These are phyloP conservation scores for Aspergillus sp. DNA, from an alignment of 2,329 filamentous ascomycete species.

Conservation along the genomic window DNA sequence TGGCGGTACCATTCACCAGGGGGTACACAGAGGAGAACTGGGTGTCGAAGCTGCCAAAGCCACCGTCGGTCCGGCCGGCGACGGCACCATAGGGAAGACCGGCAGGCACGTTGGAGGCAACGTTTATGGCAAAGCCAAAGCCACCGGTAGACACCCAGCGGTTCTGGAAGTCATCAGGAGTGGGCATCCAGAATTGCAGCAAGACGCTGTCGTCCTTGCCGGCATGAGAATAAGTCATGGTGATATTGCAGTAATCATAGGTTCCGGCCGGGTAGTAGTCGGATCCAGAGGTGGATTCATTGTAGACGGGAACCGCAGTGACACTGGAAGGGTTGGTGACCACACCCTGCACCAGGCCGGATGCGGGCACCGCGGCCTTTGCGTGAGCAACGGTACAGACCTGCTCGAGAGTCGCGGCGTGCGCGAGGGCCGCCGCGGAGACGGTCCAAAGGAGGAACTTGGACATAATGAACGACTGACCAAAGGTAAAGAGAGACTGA, in stretches of 20 bases:
- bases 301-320: conserved; percentile 4
- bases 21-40: conserved; percentile 4
- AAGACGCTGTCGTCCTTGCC: conserved; percentile 42
- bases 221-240: conserved; percentile 49
- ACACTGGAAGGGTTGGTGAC: conserved; percentile 6
- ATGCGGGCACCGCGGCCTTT: not conserved
- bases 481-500: not conserved
- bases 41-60: conserved; percentile 7
- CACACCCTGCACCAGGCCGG: not conserved
- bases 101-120: conserved; percentile 5
- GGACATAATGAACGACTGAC: conserved; percentile 3
- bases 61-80: conserved; percentile 4
- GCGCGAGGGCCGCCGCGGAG: conserved; percentile 6
- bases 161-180: conserved; percentile 48
- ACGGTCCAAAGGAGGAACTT: not conserved
- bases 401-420: not conserved
- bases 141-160: conserved; percentile 52
- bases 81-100: conserved; percentile 10
- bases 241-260: conserved; percentile 48
- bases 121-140: conserved; percentile 50
- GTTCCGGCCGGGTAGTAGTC: conserved; percentile 19
- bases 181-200: conserved; percentile 47
- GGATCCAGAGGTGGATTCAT: conserved; percentile 6
- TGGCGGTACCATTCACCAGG: conserved; percentile 3
- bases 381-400: conserved; percentile 2